Evolutionary conservation across 208 protist genomes (phyloP).

Genomic region (Polymyxa betae): DNA sequence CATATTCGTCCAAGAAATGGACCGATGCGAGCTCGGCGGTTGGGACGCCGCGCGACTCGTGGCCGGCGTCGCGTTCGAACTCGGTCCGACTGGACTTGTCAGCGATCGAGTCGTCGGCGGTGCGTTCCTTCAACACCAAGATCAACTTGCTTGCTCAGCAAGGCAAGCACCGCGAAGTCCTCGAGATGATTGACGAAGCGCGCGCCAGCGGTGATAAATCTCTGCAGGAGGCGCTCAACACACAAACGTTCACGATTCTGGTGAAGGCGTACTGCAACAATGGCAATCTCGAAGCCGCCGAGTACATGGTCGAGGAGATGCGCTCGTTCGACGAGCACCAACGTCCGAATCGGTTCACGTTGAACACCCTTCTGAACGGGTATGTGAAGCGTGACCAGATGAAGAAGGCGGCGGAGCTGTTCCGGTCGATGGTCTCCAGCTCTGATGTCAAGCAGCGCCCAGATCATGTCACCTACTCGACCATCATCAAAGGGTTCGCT

Average conservation of each 20-base stretch:
- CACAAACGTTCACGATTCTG: slow-evolving; percentile 46
- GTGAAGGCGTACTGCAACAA: slow-evolving; percentile 48
- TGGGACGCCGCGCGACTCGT: neutral
- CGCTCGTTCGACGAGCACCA: slow-evolving; percentile 20
- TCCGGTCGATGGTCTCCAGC: slow-evolving; percentile 33
- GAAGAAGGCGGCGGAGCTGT: slow-evolving; percentile 45
- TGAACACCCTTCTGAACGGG: slow-evolving; percentile 44
- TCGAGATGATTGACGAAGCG: slow-evolving; percentile 33
- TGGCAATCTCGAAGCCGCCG: slow-evolving; percentile 26
- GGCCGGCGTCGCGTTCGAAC: neutral
- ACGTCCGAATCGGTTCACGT: slow-evolving; percentile 50
- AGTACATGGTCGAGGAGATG: slow-evolving; percentile 39
- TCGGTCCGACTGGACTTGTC: slow-evolving; percentile 2
- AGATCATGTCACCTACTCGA: slow-evolving; percentile 48
- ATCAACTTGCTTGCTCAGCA: slow-evolving; percentile 45
- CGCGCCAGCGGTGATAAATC: neutral
- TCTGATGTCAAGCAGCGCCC: neutral
- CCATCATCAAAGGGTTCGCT: slow-evolving; percentile 55
- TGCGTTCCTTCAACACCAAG: slow-evolving; percentile 36
- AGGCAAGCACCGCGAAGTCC: slow-evolving; percentile 38
- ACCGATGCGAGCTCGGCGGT: neutral
- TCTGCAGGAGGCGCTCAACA: slow-evolving; percentile 13
- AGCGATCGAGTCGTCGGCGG: neutral
- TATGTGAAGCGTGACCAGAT: slow-evolving; percentile 45
- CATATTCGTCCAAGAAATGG: slow-evolving; percentile 36